Base-by-base conservation (phyloP, 2,329 filamentous ascomycete species). In the Neofusicoccum ribis region DNA sequence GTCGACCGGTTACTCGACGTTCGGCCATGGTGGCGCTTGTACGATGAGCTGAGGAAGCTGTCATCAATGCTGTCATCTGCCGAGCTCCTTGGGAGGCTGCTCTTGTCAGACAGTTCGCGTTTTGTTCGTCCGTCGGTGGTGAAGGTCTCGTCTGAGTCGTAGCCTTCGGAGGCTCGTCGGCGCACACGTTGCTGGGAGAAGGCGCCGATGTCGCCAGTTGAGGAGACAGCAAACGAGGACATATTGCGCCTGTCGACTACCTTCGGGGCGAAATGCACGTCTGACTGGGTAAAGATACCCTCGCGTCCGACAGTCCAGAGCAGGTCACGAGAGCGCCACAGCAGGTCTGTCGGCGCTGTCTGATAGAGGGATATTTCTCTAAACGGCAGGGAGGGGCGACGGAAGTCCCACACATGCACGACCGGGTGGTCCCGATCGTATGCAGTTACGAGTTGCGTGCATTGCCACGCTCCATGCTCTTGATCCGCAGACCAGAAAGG, bases 381-480 rank as follows among this genome's bases (percentile, higher is more conserved):
- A 70, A 86, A 88, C 0, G 87, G 87, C n/a, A 89, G 76, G 69
- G 83, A 80, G 5, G 86, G 86, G 39, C 87, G 81, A 43, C 86
- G 83, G 68, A 89, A 82, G 73, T 89, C 87, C 87, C 87, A 89
- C 3, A 89, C 76, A 70, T 89, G 87, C 62, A 89, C 78, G 39
- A 84, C 78, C 0, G 87, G 82, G 71, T 89, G 85, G 67, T 87
- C 83, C 60, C 84, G 81, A 70, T 88, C 85, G 72, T 89, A 89
- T 5, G 84, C 84, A 2, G 87, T 88, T 44, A 85, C 85, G 31
- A 89, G 72, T 69, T 89, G 86, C 9, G 85, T 88, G 65, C 85
- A 87, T 69, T 88, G 84, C 77, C 85, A 86, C 47, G 81, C 80
- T 37, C 83, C 83, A 34, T 81, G 78, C 39, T 83, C 82, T 34